Conservation (phyloP, 805 yeast genomes). For the Tetrapisispora pingtungensis region DNA sequence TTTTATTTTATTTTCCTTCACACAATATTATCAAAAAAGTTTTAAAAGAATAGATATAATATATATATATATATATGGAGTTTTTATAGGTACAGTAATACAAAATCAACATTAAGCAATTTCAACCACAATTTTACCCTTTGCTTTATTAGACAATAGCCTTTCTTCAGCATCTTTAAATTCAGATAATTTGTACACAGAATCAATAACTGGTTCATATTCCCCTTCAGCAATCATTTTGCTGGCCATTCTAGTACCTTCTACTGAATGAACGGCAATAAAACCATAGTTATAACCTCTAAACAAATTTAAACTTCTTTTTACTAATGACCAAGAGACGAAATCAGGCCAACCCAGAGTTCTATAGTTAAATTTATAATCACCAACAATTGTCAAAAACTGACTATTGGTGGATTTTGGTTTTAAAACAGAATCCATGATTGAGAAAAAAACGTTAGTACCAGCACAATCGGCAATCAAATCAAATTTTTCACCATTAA, state of each 20-base stretch:
- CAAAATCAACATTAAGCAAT: background rate
- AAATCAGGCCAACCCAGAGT: conserved; percentile 1
- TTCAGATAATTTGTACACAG: conserved; percentile 41
- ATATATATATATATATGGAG: too few relatives aligned
- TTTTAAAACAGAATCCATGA: conserved; percentile 36
- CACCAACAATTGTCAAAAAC: conserved; percentile 51
- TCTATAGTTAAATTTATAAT: conserved; percentile 29
- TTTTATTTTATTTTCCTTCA: too few relatives aligned
- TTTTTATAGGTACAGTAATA: too few relatives aligned
- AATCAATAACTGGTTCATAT: conserved; percentile 42
- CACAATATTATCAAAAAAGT: too few relatives aligned
- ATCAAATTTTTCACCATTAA: conserved; percentile 42
- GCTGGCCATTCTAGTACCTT: conserved; percentile 15
- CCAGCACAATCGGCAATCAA: conserved; percentile 60
- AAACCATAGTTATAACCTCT: conserved; percentile 26
- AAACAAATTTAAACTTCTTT: conserved; percentile 17
- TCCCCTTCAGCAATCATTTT: conserved; percentile 21
- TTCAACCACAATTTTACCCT: conserved; percentile 50
- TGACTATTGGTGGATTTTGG: conserved; percentile 38
- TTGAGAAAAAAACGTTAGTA: conserved; percentile 37
- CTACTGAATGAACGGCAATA: conserved; percentile 5
- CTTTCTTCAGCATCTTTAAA: conserved; percentile 41
- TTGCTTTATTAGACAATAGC: conserved; percentile 38
- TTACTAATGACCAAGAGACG: conserved; percentile 8
- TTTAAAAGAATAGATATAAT: too few relatives aligned